Evolutionary conservation across 1,284 basidiomycete species (phyloP).

Genomic region (Kalmanozyma brasiliensis): DNA sequence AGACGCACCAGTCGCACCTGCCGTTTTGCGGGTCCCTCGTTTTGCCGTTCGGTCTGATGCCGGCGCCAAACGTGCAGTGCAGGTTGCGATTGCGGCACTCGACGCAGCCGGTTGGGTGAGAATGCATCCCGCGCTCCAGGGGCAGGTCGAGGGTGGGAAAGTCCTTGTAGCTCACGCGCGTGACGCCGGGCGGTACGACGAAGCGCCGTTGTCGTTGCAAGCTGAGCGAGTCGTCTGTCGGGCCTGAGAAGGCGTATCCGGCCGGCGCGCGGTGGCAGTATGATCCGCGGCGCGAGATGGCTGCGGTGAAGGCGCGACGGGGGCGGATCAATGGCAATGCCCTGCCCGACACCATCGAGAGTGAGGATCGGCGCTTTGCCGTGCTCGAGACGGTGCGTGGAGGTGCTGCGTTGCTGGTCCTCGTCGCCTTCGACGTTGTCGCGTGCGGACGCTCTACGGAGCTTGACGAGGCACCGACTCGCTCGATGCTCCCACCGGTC

Average conservation of each 20-base stretch:
- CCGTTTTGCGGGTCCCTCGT: not conserved
- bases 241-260: conserved; percentile 9
- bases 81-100: conserved; percentile 6
- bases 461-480: too few species aligned
- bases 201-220: conserved; percentile 15
- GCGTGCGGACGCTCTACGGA: too few species aligned
- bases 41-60: conserved; percentile 4
- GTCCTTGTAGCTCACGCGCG: not conserved
- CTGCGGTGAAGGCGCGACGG: not conserved
- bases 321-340: too few species aligned
- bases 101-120: conserved; percentile 9
- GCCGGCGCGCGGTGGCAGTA: conserved; percentile 8
- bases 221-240: conserved; percentile 3
- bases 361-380: too few species aligned
- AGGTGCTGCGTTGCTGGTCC: too few species aligned
- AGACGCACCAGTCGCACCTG: conserved; percentile 15
- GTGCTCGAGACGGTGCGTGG: not conserved
- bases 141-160: not conserved
- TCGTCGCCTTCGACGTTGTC: too few species aligned
- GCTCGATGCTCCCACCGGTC: too few species aligned
- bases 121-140: conserved; percentile 4
- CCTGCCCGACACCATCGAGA: too few species aligned
- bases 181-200: conserved; percentile 7
- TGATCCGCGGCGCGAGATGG: not conserved
- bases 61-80: conserved; percentile 16